Evolutionary conservation across 2,329 filamentous ascomycete genomes (phyloP).

Genomic region (Talaromyces sp.): DNA sequence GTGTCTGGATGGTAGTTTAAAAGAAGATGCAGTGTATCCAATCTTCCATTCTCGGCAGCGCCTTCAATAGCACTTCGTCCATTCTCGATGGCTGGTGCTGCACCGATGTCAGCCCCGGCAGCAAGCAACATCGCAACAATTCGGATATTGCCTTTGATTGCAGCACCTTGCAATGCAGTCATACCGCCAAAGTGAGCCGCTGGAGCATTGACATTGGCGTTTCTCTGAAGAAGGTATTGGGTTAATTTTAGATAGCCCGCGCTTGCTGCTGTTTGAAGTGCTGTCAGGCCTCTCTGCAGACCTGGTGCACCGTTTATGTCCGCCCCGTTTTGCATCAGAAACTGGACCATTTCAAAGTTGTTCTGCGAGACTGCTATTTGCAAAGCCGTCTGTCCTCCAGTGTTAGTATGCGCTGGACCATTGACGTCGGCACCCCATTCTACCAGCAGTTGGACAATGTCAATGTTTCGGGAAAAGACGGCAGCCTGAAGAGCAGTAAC

Average conservation of each 20-base stretch:
- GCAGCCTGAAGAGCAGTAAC: slow-evolving; percentile 15
- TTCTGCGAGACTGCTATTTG: slow-evolving; percentile 13
- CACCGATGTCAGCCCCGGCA: slow-evolving; percentile 9
- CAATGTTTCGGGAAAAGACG: slow-evolving; percentile 9
- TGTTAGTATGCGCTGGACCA: slow-evolving; percentile 2
- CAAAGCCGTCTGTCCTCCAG: slow-evolving; percentile 14
- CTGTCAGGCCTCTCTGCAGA: slow-evolving; percentile 4
- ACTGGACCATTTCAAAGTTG: slow-evolving; percentile 14
- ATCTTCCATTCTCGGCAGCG: slow-evolving; percentile 25
- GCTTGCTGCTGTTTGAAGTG: slow-evolving; percentile 12
- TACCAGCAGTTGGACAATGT: slow-evolving; percentile 16
- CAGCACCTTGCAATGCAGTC: slow-evolving; percentile 21
- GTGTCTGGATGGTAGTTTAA: slow-evolving; percentile 15
- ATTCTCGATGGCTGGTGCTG: slow-evolving; percentile 8
- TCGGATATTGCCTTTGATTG: slow-evolving; percentile 27
- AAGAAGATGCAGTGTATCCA: slow-evolving; percentile 25
- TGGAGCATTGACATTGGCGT: slow-evolving; percentile 13
- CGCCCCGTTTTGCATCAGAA: slow-evolving; percentile 15
- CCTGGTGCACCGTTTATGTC: slow-evolving; percentile 13
- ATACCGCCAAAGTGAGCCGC: slow-evolving; percentile 1
- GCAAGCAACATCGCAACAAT: slow-evolving; percentile 30
- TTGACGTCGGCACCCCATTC: slow-evolving; percentile 15
- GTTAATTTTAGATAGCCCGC: slow-evolving; percentile 10
- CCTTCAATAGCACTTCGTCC: slow-evolving; percentile 26
- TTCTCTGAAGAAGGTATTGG: slow-evolving; percentile 8